Conservation (phyloP, 2,329 filamentous ascomycete species). For the Simplicillium aogashimaense region DNA sequence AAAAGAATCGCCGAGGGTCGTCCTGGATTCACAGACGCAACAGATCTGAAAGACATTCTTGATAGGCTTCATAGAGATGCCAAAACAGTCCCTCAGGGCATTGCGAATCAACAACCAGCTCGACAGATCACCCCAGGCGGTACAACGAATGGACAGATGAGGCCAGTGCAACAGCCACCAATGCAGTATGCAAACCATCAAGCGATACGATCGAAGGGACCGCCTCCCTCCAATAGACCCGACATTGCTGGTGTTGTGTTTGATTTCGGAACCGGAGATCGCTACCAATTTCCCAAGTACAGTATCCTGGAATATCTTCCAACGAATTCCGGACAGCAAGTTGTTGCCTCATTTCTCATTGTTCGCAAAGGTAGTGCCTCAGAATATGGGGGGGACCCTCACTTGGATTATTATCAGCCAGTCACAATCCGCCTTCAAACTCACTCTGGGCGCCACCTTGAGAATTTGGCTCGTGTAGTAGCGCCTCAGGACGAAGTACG, state of each 20-base stretch:
- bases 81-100: slow-evolving; percentile 21
- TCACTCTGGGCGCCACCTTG: slow-evolving; percentile 44
- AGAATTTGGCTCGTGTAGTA: slow-evolving; percentile 51
- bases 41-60: slow-evolving; percentile 41
- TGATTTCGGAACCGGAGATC: slow-evolving; percentile 64
- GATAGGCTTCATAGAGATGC: slow-evolving; percentile 36
- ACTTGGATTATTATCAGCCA: slow-evolving; percentile 66
- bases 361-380: slow-evolving; percentile 62
- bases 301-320: slow-evolving; percentile 62
- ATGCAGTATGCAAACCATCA: slow-evolving; percentile 31
- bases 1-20: slow-evolving; percentile 41
- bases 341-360: slow-evolving; percentile 68
- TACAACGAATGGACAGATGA: slow-evolving; percentile 18
- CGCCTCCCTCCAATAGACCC: slow-evolving; percentile 40
- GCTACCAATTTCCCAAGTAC: slow-evolving; percentile 70
- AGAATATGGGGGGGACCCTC: slow-evolving; percentile 53
- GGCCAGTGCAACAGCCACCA: slow-evolving; percentile 6
- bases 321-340: slow-evolving; percentile 40
- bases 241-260: slow-evolving; percentile 59
- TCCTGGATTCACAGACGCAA: slow-evolving; percentile 40
- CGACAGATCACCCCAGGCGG: slow-evolving; percentile 19
- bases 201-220: slow-evolving; percentile 50
- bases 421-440: slow-evolving; percentile 54
- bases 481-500: slow-evolving; percentile 53
- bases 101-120: slow-evolving; percentile 17